Conservation (phyloP, 441 rosid genomes). For the Daphne laureola region DNA sequence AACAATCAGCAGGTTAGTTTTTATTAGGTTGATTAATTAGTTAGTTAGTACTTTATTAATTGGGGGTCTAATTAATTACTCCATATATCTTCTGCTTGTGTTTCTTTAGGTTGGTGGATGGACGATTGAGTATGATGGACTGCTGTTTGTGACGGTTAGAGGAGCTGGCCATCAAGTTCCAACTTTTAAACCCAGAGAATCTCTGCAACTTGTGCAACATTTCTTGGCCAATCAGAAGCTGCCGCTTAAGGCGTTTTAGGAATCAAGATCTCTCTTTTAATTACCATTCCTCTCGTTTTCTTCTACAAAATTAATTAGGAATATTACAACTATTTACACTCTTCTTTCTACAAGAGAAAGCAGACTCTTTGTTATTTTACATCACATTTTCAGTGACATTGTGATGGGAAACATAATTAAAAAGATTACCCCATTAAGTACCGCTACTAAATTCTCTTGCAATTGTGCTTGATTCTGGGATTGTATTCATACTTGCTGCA, state of each 20-base stretch:
- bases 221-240: constrained; percentile 54
- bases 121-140: constrained; percentile 57
- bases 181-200: constrained; percentile 49
- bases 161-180: constrained; percentile 84
- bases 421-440: constrained; percentile 95
- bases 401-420: no score
- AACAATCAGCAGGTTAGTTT: constrained; percentile 40
- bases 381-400: no score
- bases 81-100: no score
- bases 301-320: no score
- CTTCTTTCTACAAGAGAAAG: no score
- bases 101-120: constrained; percentile 91
- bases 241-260: constrained; percentile 40
- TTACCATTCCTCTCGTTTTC: not conserved
- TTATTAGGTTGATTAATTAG: no score
- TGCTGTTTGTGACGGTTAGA: constrained; percentile 58
- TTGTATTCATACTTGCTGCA: no score
- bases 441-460: constrained; percentile 47
- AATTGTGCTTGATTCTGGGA: not conserved
- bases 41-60: no score
- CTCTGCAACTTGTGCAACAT: constrained; percentile 44
- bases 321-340: no score
- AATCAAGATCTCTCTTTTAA: not conserved
- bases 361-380: no score
- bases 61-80: no score